Base-by-base conservation (phyloP, 1,139 yeast genomes). In the Blastobotrys elegans region DNA sequence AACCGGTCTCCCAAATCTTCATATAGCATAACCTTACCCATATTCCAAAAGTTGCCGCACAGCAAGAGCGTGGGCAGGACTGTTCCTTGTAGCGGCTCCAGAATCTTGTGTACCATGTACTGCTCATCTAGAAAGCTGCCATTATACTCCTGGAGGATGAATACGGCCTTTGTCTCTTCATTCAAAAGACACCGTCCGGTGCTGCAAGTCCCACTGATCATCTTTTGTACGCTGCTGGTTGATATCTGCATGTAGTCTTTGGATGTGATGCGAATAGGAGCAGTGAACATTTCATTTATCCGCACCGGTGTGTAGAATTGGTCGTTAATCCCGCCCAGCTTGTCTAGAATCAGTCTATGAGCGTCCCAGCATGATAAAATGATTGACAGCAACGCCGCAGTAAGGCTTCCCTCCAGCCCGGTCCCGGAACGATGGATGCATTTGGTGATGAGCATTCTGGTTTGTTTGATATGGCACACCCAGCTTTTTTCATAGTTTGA, bases 11-110 rank as follows among this genome's bases (percentile, higher is more conserved):
- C 46, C 10, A 22, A 17, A 4, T 24, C 10, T 27, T 43, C 46
- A 26, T 17, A 43, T 24, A 43, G 35, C 10, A 35, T 20, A 6
- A 35, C 30, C 29, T 43, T 43, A 10, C 35, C 46, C 14, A 43
- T 13, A 17, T 43, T 43, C 46, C 46, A 43, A 26, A 43, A 27
- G 20, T 43, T 43, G 6, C 46, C 46, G 7, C 11, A 26, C 13
- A 24, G 10, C 13, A 43, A n/a, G 10, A 43, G 13, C 10, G 13
- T 11, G 4, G 40, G 46, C 2, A 43, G 16, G 4, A 18, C 33
- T 2, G 20, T 18, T 5, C 22, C 40, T 14, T 43, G 46, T 3
- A 33, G 27, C 8, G 18, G 10, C 5, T 18, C 16, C 30, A 43
- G 7, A 10, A 26, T 16, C 20, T 24, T 10, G 22, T 43, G 31